Percentiles rank a stretch among this genome's conserved stretches.
These are phyloP conservation scores for Bolboschoenus planiculmis DNA, from an alignment of 176 grass and related monocot species.

Conservation along the genomic window DNA sequence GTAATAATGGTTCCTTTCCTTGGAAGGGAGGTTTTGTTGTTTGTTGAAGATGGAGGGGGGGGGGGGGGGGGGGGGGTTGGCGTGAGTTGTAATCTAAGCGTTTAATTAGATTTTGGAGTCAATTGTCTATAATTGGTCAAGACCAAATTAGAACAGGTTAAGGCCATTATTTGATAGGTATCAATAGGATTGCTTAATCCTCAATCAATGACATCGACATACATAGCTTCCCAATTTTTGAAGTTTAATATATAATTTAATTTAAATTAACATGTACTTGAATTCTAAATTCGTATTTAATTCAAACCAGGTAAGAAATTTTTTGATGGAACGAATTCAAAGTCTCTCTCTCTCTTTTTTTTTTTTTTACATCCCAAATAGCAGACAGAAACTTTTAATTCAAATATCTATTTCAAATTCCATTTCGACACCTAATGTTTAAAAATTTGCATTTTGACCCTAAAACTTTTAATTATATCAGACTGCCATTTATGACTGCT, in stretches of 20 bases:
- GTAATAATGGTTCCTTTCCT: neutral
- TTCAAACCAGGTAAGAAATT: neutral
- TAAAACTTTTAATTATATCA: neutral
- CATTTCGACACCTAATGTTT: neutral
- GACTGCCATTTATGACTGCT: neutral
- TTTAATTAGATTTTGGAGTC: neutral
- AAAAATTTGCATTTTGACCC: neutral
- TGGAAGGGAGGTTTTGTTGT: slow-evolving; percentile 10
- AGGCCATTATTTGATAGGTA: neutral
- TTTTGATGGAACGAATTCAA: neutral
- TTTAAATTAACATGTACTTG: neutral
- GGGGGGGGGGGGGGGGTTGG: neutral
- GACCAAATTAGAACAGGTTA: neutral
- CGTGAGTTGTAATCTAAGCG: slow-evolving; percentile 19
- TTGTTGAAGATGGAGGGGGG: neutral
- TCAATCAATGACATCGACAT: neutral
- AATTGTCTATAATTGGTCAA: slow-evolving; percentile 3
- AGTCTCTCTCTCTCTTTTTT: neutral
- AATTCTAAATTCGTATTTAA: neutral
- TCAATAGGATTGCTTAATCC: neutral
- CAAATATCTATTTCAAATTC: too few relatives aligned
- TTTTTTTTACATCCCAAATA: too few relatives aligned
- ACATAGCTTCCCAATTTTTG: neutral
- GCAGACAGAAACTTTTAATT: too few relatives aligned
- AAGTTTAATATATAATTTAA: neutral